Base-by-base conservation (phyloP, 495 filamentous ascomycete genomes). In the Podospora pseudoanserina region DNA sequence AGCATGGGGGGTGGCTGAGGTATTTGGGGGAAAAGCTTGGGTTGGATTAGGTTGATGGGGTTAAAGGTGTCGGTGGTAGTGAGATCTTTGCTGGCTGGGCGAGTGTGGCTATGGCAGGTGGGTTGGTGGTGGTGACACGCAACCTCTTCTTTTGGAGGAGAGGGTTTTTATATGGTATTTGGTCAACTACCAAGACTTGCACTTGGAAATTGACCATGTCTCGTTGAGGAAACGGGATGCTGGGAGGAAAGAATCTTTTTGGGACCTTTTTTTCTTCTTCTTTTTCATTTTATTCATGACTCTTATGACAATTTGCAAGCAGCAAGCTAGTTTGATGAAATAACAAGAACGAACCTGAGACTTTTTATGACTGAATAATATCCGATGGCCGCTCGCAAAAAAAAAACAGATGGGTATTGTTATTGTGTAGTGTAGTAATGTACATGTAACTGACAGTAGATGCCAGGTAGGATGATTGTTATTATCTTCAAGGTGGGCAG, bases 181-280 rank as follows among this genome's bases (percentile, higher is more conserved):
- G 55, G 55, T 58, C 55, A 23, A 58, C 7, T 11, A 19, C 55
- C n/a, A 49, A 49, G 39, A 49, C 39, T 49, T 11, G 11, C 34
- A 39, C 34, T 49, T 49, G 39, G 39, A 3, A 16, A 9, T 49
- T 32, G 30, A 32, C 55, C 23, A 49, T 58, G 55, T 58, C 18
- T 23, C 55, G n/a, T 58, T 58, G n/a, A 16, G 27, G 32, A 44
- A 63, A 63, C 19, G 61, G 30, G 61, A 63, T 63, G 61, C 27
- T 63, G 61, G 61, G 61, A 63, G 61, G 61, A 63, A 63, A 63
- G 61, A 32, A 7, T 32, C 7, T 32, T 32, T 6, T 7, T 32
- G 30, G 30, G 30, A 30, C 19, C 23, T 0, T 18, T 61, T 61
- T 23, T 61, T 18, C 18, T 61, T 18, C 18, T 61, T 61, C 26